Evolutionary conservation across 305 asterid genomes (phyloP).

Genomic region (Nicotiana rustica): DNA sequence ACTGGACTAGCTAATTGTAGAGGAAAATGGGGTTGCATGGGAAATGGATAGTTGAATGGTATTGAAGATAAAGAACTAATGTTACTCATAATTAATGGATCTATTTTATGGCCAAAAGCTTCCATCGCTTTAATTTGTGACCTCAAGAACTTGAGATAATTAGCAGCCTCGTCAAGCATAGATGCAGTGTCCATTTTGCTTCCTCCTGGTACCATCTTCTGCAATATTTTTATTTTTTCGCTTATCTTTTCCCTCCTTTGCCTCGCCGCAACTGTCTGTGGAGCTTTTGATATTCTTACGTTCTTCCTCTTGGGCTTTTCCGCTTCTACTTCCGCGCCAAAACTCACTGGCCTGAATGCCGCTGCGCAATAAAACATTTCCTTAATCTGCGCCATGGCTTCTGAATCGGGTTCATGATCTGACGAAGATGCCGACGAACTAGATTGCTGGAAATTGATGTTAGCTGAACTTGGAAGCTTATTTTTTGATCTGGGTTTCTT

Average conservation of each 20-base stretch:
- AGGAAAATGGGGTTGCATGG: conserved; percentile 61
- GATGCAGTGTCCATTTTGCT: conserved; percentile 97
- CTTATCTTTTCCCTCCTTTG: conserved; percentile 94
- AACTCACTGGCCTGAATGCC: conserved; percentile 79
- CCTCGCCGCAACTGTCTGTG: conserved; percentile 94
- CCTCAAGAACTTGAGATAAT: conserved; percentile 78
- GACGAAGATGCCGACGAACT: conserved; percentile 53
- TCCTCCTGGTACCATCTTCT: conserved; percentile 90
- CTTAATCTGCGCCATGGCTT: conserved; percentile 89
- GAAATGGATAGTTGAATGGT: conserved; percentile 56
- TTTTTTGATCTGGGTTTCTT: conserved; percentile 51
- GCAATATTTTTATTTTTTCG: conserved; percentile 87
- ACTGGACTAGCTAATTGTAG: conserved; percentile 50
- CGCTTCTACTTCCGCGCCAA: conserved; percentile 51
- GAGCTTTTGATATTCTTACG: conserved; percentile 78
- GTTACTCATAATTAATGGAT: conserved; percentile 27
- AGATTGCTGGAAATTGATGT: conserved; percentile 74
- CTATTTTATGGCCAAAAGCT: conserved; percentile 54
- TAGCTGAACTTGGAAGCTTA: conserved; percentile 45
- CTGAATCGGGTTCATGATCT: conserved; percentile 84
- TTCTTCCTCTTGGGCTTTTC: conserved; percentile 86
- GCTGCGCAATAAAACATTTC: conserved; percentile 94
- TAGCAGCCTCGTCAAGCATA: conserved; percentile 98
- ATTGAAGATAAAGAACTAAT: conserved; percentile 13
- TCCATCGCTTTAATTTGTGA: conserved; percentile 82